Evolutionary conservation across 2,329 filamentous ascomycete species (phyloP), one percentile per base, ranked within the genome.

Genomic region (Zymoseptoria pseudotritici): DNA sequence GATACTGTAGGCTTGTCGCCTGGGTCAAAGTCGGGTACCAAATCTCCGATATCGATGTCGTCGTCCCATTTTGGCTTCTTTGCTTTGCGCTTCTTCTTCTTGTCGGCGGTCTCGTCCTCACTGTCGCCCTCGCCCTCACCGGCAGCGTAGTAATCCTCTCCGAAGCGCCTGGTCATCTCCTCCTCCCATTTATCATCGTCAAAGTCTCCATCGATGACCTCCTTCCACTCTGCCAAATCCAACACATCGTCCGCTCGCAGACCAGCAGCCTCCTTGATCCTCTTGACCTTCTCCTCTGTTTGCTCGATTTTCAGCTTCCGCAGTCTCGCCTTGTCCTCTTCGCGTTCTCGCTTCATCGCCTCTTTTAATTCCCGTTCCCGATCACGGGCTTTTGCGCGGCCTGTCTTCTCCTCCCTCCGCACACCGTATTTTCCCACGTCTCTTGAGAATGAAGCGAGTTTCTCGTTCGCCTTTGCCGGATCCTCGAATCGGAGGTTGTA

Each of bases 401-500:
- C 83, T 49, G 81, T 95, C 57, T 93, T 96, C 56, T 94, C 91
- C 60, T 97, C 91, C 63, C 92, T 84, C 55, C 94, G 85, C 22
- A 96, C 92, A 0, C 92, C 94, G 66, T 89, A 88, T 63, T 88
- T 86, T 46, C 89, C 87, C 19, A 91, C 82, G 72, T 96, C 91
- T 84, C 93, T 88, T 58, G 93, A 88, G 76, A 97, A 96, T 5
- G 92, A 91, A 70, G 88, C 86, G 31, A 99, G 80, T 55, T 89
- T 86, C 75, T 96, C 91, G 71, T 97, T 97, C 68, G 90, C 86
- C 71, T 90, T 91, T 61, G 83, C 83, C 0, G 94, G 91, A 69
- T 97, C 90, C 73, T 99, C 94, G 70, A 99, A 99, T 36, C 94
- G 88, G 76, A 97, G 78, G 77, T 99, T 99, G 78, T 96, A 99